These are phyloP conservation scores for Camelina hispida DNA, from an alignment of 345 rosid species.

Conservation along the genomic window DNA sequence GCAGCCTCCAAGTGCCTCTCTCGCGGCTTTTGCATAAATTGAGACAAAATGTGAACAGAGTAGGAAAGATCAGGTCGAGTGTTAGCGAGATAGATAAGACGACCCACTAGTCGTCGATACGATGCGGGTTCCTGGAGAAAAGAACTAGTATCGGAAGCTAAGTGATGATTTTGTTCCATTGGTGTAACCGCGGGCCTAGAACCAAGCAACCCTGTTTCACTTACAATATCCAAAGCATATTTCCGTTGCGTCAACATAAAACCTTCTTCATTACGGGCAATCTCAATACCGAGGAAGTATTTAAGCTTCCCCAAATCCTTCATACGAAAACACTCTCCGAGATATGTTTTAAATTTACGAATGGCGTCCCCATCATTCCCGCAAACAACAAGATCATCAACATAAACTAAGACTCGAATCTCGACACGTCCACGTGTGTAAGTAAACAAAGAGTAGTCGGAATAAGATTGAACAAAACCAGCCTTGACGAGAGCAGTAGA, in stretches of 20 bases:
- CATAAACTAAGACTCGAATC: neutral
- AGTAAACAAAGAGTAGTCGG: neutral
- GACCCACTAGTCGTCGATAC: no score
- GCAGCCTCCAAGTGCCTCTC: no score
- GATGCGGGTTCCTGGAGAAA: fast-evolving
- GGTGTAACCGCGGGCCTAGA: fast-evolving
- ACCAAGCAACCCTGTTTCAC: neutral
- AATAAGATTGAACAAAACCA: neutral
- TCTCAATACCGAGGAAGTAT: neutral
- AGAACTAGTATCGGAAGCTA: fast-evolving
- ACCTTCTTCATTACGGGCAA: neutral
- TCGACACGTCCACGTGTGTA: neutral
- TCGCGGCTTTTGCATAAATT: neutral
- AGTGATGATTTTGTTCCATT: neutral
- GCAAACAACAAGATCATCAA: neutral
- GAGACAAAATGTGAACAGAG: fast-evolving
- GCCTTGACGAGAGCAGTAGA: fast-evolving
- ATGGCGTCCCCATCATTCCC: neutral
- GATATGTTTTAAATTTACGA: neutral
- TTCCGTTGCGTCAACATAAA: neutral
- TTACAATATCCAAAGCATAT: neutral
- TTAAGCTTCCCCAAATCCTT: neutral
- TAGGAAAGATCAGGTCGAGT: neutral
- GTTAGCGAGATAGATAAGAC: neutral
- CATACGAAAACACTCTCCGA: neutral